Evolutionary conservation across 176 grass and related monocot genomes (phyloP).

Genomic region (Elaeis guineensis): DNA sequence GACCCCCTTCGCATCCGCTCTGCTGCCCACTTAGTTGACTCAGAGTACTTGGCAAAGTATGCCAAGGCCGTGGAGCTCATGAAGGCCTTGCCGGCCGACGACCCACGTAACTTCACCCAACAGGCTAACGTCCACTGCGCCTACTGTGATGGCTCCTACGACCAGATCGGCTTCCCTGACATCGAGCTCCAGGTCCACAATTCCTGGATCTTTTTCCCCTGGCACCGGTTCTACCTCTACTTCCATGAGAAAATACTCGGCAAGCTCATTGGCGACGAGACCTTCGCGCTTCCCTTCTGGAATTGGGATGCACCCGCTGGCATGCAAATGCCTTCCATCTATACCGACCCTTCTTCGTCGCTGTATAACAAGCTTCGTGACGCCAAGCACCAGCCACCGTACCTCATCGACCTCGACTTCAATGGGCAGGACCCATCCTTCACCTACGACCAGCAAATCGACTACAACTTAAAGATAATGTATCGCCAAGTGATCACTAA

Average conservation of each 20-base stretch:
- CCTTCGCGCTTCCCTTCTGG: conserved; percentile 72
- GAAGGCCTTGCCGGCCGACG: conserved; percentile 53
- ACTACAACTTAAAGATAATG: conserved; percentile 57
- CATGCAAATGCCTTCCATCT: conserved; percentile 53
- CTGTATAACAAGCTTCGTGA: conserved; percentile 40
- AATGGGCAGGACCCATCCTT: conserved; percentile 8
- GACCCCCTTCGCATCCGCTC: conserved; percentile 50
- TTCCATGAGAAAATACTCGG: conserved; percentile 73
- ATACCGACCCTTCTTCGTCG: conserved; percentile 26
- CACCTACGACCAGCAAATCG: conserved; percentile 21
- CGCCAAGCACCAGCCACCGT: conserved; percentile 41
- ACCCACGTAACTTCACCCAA: conserved; percentile 74
- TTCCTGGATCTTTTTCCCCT: conserved; percentile 79
- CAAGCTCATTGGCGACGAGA: conserved; percentile 67
- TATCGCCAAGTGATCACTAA: conserved; percentile 56
- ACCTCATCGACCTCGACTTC: conserved; percentile 43
- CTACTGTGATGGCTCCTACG: conserved; percentile 46
- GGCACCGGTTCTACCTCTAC: conserved; percentile 60
- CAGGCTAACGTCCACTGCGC: conserved; percentile 55
- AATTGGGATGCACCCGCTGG: conserved; percentile 68
- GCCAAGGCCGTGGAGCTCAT: conserved; percentile 45
- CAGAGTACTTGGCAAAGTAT: conserved; percentile 48
- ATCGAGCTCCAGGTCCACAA: conserved; percentile 40
- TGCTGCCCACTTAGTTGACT: conserved; percentile 41
- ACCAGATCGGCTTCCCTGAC: conserved; percentile 45